Evolutionary conservation across 73 alveolate species (phyloP).

Genomic region (Paramecium octaurelia): DNA sequence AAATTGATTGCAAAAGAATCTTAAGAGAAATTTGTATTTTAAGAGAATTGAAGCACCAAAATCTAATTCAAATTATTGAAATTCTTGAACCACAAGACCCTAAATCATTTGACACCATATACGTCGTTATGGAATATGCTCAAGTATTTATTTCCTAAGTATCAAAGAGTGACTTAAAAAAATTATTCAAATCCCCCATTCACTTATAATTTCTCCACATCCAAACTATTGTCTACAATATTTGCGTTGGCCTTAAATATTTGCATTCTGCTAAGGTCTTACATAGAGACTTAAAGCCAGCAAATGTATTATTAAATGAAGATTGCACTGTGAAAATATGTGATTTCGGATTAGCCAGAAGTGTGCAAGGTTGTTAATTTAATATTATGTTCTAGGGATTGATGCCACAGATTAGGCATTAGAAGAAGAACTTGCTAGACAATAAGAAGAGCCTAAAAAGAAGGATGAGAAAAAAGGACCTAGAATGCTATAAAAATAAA

Average conservation of each 20-base stretch:
- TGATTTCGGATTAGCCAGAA: slow-evolving; percentile 93
- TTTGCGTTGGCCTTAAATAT: slow-evolving; percentile 82
- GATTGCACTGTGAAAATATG: slow-evolving; percentile 88
- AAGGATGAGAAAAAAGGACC: slow-evolving; percentile 40
- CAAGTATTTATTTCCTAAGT: neutral
- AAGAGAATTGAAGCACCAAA: slow-evolving; percentile 73
- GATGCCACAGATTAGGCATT: slow-evolving; percentile 38
- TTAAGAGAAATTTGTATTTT: slow-evolving; percentile 84
- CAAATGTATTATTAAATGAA: slow-evolving; percentile 90
- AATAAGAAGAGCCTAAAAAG: slow-evolving; percentile 5
- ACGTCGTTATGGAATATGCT: slow-evolving; percentile 80
- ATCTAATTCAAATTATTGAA: slow-evolving; percentile 69
- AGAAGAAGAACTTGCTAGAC: slow-evolving; percentile 27
- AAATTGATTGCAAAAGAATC: slow-evolving; percentile 90
- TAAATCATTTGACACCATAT: slow-evolving; percentile 68
- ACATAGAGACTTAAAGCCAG: slow-evolving; percentile 96
- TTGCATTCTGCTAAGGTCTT: slow-evolving; percentile 87
- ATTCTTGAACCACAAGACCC: slow-evolving; percentile 74
- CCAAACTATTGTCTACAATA: slow-evolving; percentile 80
- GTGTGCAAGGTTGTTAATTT: slow-evolving; percentile 24
- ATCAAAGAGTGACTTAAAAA: slow-evolving; percentile 74
- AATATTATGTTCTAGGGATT: neutral
- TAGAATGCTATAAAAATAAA: neutral
- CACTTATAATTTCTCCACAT: slow-evolving; percentile 74
- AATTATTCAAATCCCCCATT: slow-evolving; percentile 78